phyloP scores from a whole-genome alignment of 495 filamentous ascomycete genomes.

The Trichodelitschia bisporula region DNA sequence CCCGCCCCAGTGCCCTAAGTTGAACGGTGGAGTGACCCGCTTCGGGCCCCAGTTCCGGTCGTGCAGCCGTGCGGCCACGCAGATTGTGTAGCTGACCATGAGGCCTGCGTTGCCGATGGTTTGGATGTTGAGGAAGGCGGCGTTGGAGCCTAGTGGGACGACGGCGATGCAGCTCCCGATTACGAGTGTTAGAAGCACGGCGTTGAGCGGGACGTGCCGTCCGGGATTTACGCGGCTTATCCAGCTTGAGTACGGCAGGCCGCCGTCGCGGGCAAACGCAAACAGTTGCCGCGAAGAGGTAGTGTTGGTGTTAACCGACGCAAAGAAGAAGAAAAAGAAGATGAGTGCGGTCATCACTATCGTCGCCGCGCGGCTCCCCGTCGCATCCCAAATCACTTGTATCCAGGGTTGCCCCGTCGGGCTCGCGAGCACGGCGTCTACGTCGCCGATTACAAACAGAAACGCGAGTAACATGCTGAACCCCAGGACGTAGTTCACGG shows the following conservation, averaged over 20 bases:
- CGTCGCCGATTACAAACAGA: slow-evolving; percentile 26
- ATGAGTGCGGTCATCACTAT: slow-evolving; percentile 26
- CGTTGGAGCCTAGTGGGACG: background rate
- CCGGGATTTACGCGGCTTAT: slow-evolving; percentile 21
- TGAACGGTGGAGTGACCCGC: background rate
- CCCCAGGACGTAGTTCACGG: slow-evolving; percentile 25
- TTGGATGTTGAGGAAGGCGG: background rate
- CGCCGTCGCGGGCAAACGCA: slow-evolving; percentile 31
- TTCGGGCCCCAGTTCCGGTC: background rate
- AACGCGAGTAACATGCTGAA: slow-evolving; percentile 27
- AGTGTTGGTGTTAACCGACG: slow-evolving; percentile 27
- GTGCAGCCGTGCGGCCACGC: background rate
- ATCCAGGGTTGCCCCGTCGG: slow-evolving; percentile 27
- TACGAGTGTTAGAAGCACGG: slow-evolving; percentile 7
- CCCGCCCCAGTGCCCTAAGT: background rate
- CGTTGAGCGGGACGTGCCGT: slow-evolving; percentile 2
- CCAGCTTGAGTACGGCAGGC: slow-evolving; percentile 28
- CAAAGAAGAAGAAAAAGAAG: slow-evolving; percentile 22
- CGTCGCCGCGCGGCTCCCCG: slow-evolving; percentile 19
- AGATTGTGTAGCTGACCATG: background rate
- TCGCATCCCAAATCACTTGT: slow-evolving; percentile 27
- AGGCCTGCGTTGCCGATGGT: background rate
- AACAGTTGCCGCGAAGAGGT: slow-evolving; percentile 33
- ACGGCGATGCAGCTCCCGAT: background rate
- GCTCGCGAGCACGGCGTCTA: slow-evolving; percentile 12